Conservation (phyloP, 2,329 filamentous ascomycete species). For the Paraphoma sp. region DNA sequence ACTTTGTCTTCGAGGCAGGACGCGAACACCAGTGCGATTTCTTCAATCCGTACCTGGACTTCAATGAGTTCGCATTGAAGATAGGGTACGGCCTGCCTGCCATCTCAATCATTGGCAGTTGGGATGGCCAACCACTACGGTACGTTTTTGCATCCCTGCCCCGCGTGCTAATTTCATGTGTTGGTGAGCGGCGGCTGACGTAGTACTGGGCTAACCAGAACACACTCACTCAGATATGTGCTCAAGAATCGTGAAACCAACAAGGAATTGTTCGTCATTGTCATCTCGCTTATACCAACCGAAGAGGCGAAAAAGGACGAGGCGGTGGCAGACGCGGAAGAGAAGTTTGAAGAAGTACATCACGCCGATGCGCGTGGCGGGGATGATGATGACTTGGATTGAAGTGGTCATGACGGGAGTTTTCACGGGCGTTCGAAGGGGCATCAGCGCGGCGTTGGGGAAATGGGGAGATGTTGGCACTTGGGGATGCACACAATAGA, state of each 20-base stretch:
- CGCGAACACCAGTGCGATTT: conserved; percentile 74
- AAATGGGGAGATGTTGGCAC: background rate
- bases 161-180: conserved; percentile 21
- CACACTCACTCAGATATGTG: conserved; percentile 89
- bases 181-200: conserved; percentile 15
- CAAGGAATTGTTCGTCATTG: conserved; percentile 78
- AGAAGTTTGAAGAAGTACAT: conserved; percentile 34
- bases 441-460: background rate
- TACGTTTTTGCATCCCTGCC: conserved; percentile 46
- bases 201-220: conserved; percentile 58
- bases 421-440: background rate
- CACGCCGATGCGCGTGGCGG: conserved; percentile 17
- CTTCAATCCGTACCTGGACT: conserved; percentile 92
- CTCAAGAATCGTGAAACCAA: conserved; percentile 79
- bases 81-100: conserved; percentile 65
- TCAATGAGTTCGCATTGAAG: conserved; percentile 75
- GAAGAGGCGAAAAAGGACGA: conserved; percentile 57
- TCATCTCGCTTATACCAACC: conserved; percentile 78
- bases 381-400: conserved; percentile 30
- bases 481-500: background rate
- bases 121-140: conserved; percentile 80
- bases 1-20: conserved; percentile 68
- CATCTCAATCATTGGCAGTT: conserved; percentile 78
- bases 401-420: background rate
- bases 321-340: conserved; percentile 23